Base-by-base conservation (phyloP, 78 protist species). In the Planoprotostelium fungivorum region DNA sequence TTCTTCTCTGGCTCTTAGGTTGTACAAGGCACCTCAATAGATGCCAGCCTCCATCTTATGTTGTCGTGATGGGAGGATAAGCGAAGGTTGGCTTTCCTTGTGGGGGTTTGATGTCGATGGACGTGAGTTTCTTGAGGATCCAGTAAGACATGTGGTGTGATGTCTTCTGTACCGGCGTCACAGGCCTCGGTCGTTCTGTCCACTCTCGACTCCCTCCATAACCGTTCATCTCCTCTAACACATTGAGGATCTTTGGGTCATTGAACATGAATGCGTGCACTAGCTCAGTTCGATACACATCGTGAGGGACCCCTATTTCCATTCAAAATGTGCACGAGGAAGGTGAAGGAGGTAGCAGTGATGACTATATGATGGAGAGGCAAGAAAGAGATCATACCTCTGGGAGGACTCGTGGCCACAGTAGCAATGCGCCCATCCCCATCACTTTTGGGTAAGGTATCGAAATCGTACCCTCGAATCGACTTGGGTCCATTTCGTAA, bases 1-100 rank as follows among this genome's bases (percentile, higher is more conserved):
- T 29, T 89, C 92, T 34, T 92, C 94, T 35, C 39, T 92, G 25
- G 89, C 90, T 88, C 51, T 92, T 28, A 92, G 88, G 85, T 86
- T 92, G 5, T 85, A 85, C 73, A 51, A 51, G 73, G 5, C 73
- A 25, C 73, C 73, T 51, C n/a, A n/a, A n/a, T n/a, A n/a, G n/a
- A n/a, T n/a, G n/a, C n/a, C n/a, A n/a, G n/a, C n/a, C n/a, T n/a
- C n/a, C n/a, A n/a, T n/a, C n/a, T n/a, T n/a, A n/a, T n/a, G n/a
- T n/a, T n/a, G n/a, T n/a, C n/a, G n/a, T n/a, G n/a, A n/a, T n/a
- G n/a, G n/a, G n/a, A n/a, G 73, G 73, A 16, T 51, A 51, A 25
- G 73, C 5, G 16, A 25, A 51, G 16, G 73, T 51, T 5, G 73
- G 73, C 5, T 5, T 25, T 51, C 16, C 16, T 51, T 25, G 31